phyloP scores from a whole-genome alignment of 768 basidiomycete genomes.

The Trametes villosa region DNA sequence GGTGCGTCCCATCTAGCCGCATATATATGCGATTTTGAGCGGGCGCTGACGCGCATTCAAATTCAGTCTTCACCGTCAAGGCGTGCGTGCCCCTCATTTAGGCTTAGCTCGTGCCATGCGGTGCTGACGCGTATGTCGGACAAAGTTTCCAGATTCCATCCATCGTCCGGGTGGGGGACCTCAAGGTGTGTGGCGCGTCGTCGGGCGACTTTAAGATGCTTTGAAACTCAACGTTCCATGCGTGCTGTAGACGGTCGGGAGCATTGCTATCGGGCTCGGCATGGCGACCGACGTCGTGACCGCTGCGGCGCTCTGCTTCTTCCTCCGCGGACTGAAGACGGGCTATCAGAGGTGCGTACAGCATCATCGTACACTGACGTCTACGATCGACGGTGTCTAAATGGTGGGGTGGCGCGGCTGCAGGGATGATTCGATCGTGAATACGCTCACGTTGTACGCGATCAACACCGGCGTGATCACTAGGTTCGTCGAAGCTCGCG shows the following conservation, averaged over 20 bases:
- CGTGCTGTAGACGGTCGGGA: slow-evolving; percentile 44
- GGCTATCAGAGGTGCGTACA: slow-evolving; percentile 45
- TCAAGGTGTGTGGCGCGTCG: slow-evolving; percentile 39
- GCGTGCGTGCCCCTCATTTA: slow-evolving; percentile 39
- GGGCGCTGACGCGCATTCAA: background rate
- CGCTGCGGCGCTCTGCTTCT: slow-evolving; percentile 55
- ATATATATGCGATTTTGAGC: background rate
- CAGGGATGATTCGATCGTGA: slow-evolving; percentile 61
- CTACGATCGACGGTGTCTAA: background rate
- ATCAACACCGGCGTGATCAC: slow-evolving; percentile 66
- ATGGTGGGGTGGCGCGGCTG: background rate
- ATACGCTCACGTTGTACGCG: slow-evolving; percentile 58
- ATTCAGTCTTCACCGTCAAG: slow-evolving; percentile 46
- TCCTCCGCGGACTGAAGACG: slow-evolving; percentile 57
- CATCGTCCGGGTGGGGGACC: slow-evolving; percentile 46
- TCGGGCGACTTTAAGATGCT: no score
- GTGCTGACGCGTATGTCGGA: background rate
- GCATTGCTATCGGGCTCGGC: slow-evolving; percentile 51
- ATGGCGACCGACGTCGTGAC: slow-evolving; percentile 55
- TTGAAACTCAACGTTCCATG: background rate
- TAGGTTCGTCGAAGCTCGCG: slow-evolving; percentile 41
- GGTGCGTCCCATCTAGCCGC: background rate
- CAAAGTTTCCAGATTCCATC: slow-evolving; percentile 30
- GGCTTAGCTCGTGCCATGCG: background rate
- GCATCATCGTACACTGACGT: background rate